Conservation (phyloP, 164 flowering plant species). For the Annona cherimola region DNA sequence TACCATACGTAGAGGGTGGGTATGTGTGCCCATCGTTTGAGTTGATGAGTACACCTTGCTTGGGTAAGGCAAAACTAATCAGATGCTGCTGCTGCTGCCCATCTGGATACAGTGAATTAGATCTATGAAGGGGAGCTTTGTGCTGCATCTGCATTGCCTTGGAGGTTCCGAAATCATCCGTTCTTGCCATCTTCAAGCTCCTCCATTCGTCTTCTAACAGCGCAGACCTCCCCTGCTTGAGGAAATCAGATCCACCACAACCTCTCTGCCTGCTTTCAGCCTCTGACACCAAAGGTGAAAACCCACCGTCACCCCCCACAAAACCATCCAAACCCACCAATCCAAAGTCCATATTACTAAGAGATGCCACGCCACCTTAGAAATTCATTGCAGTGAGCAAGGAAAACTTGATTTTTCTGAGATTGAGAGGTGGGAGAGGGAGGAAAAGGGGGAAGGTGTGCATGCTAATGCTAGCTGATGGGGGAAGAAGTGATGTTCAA, state of each 20-base stretch:
- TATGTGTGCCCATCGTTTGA: conserved; percentile 21
- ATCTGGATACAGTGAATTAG: conserved; percentile 37
- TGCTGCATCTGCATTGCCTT: conserved; percentile 41
- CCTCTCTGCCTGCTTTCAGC: conserved; percentile 40
- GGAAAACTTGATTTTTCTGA: conserved; percentile 18
- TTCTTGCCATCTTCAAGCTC: conserved; percentile 47
- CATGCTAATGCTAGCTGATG: background rate
- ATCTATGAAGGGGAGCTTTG: conserved; percentile 30
- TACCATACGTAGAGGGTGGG: conserved; percentile 28
- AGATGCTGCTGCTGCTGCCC: conserved; percentile 41
- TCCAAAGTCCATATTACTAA: conserved; percentile 53
- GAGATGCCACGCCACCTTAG: conserved; percentile 8
- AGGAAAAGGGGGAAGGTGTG: background rate
- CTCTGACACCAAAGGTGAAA: conserved; percentile 30
- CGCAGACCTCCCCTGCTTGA: conserved; percentile 33
- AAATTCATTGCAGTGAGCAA: conserved; percentile 14
- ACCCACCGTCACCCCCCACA: conserved; percentile 22
- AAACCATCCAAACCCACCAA: conserved; percentile 43
- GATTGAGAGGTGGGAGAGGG: background rate
- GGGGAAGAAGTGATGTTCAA: background rate
- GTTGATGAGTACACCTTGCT: conserved; percentile 27
- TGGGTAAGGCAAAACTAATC: conserved; percentile 69
- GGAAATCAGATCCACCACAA: conserved; percentile 49
- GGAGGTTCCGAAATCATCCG: conserved; percentile 30
- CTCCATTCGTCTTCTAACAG: conserved; percentile 53